These are phyloP conservation scores for Boletus subparvulus DNA, from an alignment of 768 basidiomycete species.

Conservation along the genomic window DNA sequence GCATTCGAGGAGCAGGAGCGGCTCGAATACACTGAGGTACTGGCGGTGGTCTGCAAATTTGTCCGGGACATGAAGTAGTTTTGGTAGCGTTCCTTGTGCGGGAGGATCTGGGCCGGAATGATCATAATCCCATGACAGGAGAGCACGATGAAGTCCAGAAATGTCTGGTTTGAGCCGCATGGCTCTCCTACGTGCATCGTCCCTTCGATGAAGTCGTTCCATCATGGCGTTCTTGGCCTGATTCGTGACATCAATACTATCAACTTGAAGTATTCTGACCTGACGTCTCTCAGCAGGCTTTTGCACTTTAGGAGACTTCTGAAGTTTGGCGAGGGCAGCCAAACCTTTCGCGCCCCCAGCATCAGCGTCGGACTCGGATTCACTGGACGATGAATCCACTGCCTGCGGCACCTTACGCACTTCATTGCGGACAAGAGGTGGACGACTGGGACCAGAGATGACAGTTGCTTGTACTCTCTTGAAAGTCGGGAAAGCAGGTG, in stretches of 20 bases:
- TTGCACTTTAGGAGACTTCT: conserved; percentile 58
- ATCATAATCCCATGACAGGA: conserved; percentile 87
- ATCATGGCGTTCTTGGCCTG: conserved; percentile 42
- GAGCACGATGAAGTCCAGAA: conserved; percentile 66
- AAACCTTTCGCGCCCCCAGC: conserved; percentile 43
- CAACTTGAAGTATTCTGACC: conserved; percentile 53
- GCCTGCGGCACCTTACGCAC: conserved; percentile 5
- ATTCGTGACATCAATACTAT: conserved; percentile 43
- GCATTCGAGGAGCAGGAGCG: conserved; percentile 82
- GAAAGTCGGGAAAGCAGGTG: conserved; percentile 44
- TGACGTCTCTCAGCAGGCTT: conserved; percentile 60
- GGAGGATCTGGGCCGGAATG: conserved; percentile 66
- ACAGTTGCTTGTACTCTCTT: conserved; percentile 32
- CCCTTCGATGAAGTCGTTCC: conserved; percentile 53
- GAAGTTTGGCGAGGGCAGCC: conserved; percentile 55
- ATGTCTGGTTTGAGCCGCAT: conserved; percentile 83
- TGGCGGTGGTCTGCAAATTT: conserved; percentile 62
- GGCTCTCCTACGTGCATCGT: conserved; percentile 58
- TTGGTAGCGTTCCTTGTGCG: conserved; percentile 34
- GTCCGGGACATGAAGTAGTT: conserved; percentile 54
- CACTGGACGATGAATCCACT: conserved; percentile 41
- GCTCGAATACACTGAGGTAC: conserved; percentile 78
- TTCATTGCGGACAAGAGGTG: conserved; percentile 14
- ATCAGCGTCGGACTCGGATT: conserved; percentile 49
- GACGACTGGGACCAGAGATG: conserved; percentile 36